Evolutionary conservation across 2,329 filamentous ascomycete species (phyloP).

Genomic region (Claviceps maximensis): DNA sequence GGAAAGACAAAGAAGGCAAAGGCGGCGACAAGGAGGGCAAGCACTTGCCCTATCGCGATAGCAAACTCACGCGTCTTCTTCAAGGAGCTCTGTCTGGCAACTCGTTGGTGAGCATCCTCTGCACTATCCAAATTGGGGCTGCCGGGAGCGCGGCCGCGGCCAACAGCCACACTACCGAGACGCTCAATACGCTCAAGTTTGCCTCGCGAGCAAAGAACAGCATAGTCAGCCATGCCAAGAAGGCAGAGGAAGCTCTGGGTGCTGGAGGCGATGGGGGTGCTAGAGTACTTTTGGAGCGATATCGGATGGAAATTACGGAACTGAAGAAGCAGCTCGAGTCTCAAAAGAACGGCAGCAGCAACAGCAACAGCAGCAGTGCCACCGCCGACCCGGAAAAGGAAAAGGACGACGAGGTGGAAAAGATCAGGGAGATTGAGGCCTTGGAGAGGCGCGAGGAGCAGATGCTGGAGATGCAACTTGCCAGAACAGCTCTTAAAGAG

Average conservation of each 20-base stretch:
- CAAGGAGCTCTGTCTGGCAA: constrained; percentile 88
- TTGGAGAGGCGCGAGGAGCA: constrained; percentile 88
- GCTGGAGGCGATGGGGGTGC: constrained; percentile 73
- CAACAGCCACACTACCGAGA: constrained; percentile 71
- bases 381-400: constrained; percentile 37
- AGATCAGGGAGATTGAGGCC: constrained; percentile 63
- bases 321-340: constrained; percentile 67
- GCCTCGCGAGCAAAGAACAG: constrained; percentile 95
- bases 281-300: constrained; percentile 78
- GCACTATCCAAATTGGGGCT: constrained; percentile 84
- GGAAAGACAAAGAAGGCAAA: constrained; percentile 70
- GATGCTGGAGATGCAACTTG: constrained; percentile 96
- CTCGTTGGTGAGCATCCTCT: constrained; percentile 92
- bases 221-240: constrained; percentile 93
- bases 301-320: constrained; percentile 83
- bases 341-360: constrained; percentile 58
- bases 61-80: constrained; percentile 84
- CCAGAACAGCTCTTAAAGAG: constrained; percentile 89
- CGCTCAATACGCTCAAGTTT: constrained; percentile 92
- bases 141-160: constrained; percentile 56
- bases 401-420: constrained; percentile 57
- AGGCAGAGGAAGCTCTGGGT: constrained; percentile 76
- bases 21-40: constrained; percentile 69
- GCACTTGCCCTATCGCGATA: constrained; percentile 92
- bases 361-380: constrained; percentile 35